phyloP scores from a whole-genome alignment of 768 basidiomycete species.

The Lentinula raphanica region DNA sequence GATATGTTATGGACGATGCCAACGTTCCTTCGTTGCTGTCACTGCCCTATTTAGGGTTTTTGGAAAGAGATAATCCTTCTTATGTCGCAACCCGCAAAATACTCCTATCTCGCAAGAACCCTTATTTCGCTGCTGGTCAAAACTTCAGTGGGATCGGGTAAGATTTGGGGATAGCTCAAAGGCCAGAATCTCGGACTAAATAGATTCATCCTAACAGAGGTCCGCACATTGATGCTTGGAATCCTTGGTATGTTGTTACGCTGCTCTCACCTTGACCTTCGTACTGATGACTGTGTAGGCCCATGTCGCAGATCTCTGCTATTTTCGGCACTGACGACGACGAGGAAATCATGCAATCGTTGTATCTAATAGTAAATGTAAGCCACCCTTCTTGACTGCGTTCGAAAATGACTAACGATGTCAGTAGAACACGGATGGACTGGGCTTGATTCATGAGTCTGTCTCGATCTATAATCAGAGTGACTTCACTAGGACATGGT shows the following conservation, averaged over 20 bases:
- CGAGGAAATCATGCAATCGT: constrained; percentile 52
- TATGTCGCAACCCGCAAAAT: constrained; percentile 63
- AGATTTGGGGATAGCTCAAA: constrained; percentile 14
- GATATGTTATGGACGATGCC: constrained; percentile 82
- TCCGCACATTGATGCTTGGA: constrained; percentile 28
- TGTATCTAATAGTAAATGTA: constrained; percentile 68
- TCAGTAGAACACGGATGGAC: constrained; percentile 59
- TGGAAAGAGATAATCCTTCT: constrained; percentile 50
- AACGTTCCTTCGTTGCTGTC: constrained; percentile 80
- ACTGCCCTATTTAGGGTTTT: constrained; percentile 74
- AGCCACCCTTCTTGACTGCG: constrained; percentile 19
- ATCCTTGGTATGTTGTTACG: constrained; percentile 54
- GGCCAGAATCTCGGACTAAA: neutral
- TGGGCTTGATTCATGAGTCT: constrained; percentile 78
- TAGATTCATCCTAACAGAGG: neutral
- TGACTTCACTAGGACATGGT: constrained; percentile 69
- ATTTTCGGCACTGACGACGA: constrained; percentile 75
- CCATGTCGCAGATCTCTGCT: constrained; percentile 73
- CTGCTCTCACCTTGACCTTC: neutral
- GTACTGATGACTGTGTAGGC: constrained; percentile 34
- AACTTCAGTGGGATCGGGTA: constrained; percentile 69
- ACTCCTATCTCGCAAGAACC: constrained; percentile 59
- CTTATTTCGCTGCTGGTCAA: constrained; percentile 62
- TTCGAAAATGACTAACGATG: constrained; percentile 2
- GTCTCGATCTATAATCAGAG: constrained; percentile 53